phyloP scores from a whole-genome alignment of 306 rosid species.

The Vigna unguiculata region DNA sequence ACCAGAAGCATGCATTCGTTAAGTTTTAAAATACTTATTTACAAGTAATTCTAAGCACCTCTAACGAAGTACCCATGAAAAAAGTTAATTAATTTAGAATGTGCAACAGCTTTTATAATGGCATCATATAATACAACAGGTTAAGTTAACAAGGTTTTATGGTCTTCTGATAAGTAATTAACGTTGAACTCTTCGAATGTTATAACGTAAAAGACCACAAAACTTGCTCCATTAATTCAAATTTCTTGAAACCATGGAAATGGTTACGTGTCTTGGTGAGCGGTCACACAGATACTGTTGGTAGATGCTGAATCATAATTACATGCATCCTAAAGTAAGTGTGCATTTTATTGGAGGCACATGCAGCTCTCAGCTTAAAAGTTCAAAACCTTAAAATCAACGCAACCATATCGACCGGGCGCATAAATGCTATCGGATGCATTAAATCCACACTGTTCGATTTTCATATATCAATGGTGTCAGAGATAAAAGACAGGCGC shows the following conservation, averaged over 20 bases:
- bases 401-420: slow-evolving; percentile 32
- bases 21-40: too few species aligned
- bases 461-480: slow-evolving; percentile 22
- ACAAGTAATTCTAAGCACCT: too few species aligned
- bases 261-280: slow-evolving; percentile 1
- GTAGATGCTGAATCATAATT: slow-evolving; percentile 24
- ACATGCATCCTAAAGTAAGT: slow-evolving; percentile 2
- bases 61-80: too few species aligned
- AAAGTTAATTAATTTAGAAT: too few species aligned
- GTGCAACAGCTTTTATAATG: too few species aligned
- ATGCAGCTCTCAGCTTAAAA: slow-evolving; percentile 30
- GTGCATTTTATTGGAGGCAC: slow-evolving; percentile 21
- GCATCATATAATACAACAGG: too few species aligned
- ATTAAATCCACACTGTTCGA: slow-evolving; percentile 45
- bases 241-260: not conserved
- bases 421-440: slow-evolving; percentile 54
- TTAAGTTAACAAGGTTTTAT: not conserved
- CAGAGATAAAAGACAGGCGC: slow-evolving; percentile 30
- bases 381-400: slow-evolving; percentile 13
- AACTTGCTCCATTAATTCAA: not conserved
- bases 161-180: not conserved
- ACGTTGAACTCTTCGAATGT: not conserved
- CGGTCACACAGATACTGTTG: not conserved
- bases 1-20: not conserved
- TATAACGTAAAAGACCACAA: not conserved